phyloP scores from a whole-genome alignment of 169 alveolate genomes.

The Eimeria brunetti region DNA sequence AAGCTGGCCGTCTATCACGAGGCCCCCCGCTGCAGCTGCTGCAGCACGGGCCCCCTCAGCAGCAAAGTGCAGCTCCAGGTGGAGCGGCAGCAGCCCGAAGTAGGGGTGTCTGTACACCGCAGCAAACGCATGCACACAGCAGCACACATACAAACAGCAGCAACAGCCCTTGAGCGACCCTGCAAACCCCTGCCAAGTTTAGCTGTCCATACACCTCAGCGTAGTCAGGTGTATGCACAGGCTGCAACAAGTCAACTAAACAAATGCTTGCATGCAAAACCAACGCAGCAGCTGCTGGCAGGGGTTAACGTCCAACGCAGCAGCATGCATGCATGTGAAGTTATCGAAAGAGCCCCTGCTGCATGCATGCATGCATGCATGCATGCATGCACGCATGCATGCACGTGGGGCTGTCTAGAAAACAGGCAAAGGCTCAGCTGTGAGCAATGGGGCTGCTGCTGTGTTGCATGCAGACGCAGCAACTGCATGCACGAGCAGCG shows the following conservation, averaged over 20 bases:
- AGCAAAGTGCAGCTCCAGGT: constrained; percentile 49
- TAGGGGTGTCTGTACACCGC: constrained; percentile 29
- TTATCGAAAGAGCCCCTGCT: no score
- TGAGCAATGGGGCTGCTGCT: not conserved
- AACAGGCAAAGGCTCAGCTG: not conserved
- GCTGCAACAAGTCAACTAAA: not conserved
- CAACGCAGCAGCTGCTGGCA: not conserved
- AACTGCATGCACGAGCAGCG: not conserved
- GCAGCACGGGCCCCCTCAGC: constrained; percentile 11
- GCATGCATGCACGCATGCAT: no score
- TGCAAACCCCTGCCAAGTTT: not conserved
- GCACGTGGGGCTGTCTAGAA: not conserved
- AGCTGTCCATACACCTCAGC: not conserved
- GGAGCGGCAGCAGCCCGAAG: constrained; percentile 58
- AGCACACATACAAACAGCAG: not conserved
- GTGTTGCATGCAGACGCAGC: not conserved
- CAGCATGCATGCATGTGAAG: no score
- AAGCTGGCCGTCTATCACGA: constrained; percentile 49
- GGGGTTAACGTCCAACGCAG: not conserved
- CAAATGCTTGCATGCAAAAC: not conserved
- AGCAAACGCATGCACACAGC: not conserved
- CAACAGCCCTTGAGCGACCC: not conserved
- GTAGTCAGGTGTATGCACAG: not conserved
- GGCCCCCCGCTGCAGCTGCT: constrained; percentile 4
- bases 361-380: no score